Base-by-base conservation (phyloP, 345 rosid genomes). In the Psidium guajava region DNA sequence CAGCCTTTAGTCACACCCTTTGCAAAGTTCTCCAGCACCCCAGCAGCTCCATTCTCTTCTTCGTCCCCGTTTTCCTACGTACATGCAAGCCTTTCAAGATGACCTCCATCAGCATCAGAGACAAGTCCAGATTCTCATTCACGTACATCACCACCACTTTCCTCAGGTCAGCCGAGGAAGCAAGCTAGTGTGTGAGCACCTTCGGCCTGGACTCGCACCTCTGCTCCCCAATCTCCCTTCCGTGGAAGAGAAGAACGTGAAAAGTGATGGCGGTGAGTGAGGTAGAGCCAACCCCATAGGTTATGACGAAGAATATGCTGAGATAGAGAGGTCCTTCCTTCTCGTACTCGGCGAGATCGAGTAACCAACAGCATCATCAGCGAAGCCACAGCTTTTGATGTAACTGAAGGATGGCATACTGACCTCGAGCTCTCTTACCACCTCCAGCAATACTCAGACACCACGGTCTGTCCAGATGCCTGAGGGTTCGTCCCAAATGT, bases 271-370 rank as follows among this genome's bases (percentile, higher is more conserved):
- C 98, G 11, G 98, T 92, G 8, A 97, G 91, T 15, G 98, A 93
- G 27, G 99, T 99, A 82, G 96, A 97, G 21, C 98, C 98, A 83
- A 96, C 92, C 61, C 99, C 99, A 14, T 97, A 96, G 57, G 92
- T 94, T 89, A 96, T 89, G 75, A 97, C 98, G 49, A 97, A 96
- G 83, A 97, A 95, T 6, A 96, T 96, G 90, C 96, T 90, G 58
- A 97, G 93, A 82, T 95, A 95, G 61, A 97, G 94, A 52, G 94
- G 95, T 24, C 99, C 99, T 92, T 95, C 90, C 56, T 89, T 88
- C 58, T 95, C 93, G 64, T 97, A 97, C 4, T 98, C 97, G 1
- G 89, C 94, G 7, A 91, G 16, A 85, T 97, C 95, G 42, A 97
- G 95, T n/a, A n/a, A 42, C 77, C 54, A 22, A 53, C 4, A 2